These are phyloP conservation scores for Thalassiosira profunda DNA, from an alignment of 108 stramenopile genomes.

Conservation along the genomic window DNA sequence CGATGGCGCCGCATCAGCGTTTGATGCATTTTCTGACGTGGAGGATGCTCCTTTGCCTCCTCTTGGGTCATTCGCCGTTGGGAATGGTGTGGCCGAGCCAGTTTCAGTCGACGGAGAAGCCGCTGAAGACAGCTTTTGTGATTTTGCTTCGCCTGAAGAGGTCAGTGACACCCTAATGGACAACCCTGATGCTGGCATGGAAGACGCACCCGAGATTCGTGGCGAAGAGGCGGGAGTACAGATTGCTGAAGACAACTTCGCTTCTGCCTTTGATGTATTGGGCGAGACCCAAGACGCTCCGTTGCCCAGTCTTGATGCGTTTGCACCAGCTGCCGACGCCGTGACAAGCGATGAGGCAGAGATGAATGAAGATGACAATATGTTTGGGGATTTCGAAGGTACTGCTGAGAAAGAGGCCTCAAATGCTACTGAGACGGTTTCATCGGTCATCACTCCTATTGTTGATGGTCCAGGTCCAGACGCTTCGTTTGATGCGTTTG, in stretches of 20 bases:
- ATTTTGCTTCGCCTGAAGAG: slow-evolving; percentile 7
- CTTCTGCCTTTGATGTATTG: slow-evolving; percentile 21
- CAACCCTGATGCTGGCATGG: neutral
- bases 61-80: slow-evolving; percentile 22
- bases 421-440: too few relatives aligned
- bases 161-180: neutral
- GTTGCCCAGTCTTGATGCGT: too few relatives aligned
- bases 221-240: slow-evolving; percentile 2
- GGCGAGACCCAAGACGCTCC: slow-evolving; percentile 1
- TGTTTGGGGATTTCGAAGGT: slow-evolving; percentile 36
- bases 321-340: neutral
- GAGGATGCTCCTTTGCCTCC: slow-evolving; percentile 39
- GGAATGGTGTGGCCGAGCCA: neutral
- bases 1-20: too few relatives aligned
- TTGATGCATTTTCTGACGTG: slow-evolving; percentile 16
- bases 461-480: too few relatives aligned
- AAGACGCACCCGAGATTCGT: slow-evolving; percentile 43
- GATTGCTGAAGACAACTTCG: slow-evolving; percentile 14
- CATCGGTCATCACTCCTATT: too few relatives aligned
- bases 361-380: slow-evolving; percentile 3
- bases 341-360: neutral
- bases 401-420: too few relatives aligned
- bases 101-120: slow-evolving; percentile 16
- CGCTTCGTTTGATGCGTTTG: too few relatives aligned
- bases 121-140: slow-evolving; percentile 18